Evolutionary conservation across 805 yeast genomes (phyloP).

Genomic region (Metschnikowia shivogae): DNA sequence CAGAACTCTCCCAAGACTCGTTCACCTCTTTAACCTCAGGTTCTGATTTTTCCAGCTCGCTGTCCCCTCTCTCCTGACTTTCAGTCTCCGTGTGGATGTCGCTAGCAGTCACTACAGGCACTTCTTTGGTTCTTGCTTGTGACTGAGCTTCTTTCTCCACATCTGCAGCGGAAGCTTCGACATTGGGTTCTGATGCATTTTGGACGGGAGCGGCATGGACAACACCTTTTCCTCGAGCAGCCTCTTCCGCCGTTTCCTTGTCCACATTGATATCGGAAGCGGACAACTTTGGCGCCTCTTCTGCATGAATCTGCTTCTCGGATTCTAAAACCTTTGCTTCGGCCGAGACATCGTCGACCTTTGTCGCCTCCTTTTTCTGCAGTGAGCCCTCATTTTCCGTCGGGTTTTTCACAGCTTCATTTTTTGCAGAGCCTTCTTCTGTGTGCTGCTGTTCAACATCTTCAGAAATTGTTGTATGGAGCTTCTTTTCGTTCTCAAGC

Average conservation of each 20-base stretch:
- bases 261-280: slow-evolving; percentile 6
- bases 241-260: neutral
- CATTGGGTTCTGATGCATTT: neutral
- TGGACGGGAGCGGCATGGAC: neutral
- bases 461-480: neutral
- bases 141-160: slow-evolving; percentile 18
- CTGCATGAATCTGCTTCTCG: slow-evolving; percentile 5
- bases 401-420: neutral
- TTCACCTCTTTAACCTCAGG: neutral
- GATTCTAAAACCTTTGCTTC: slow-evolving; percentile 11
- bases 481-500: neutral
- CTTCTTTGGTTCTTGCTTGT: slow-evolving; percentile 10
- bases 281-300: slow-evolving; percentile 5
- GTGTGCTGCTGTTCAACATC: no score
- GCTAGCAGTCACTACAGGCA: neutral
- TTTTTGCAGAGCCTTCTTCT: neutral
- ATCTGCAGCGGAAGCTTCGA: slow-evolving; percentile 10
- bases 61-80: slow-evolving; percentile 5
- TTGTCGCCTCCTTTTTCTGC: neutral
- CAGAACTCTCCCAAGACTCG: neutral
- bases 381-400: no score
- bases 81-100: neutral
- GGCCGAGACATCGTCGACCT: slow-evolving; percentile 17
- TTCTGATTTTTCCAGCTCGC: slow-evolving; percentile 5
- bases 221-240: neutral